Percentiles rank a stretch among this genome's conserved stretches.
Evolutionary conservation across 306 rosid species (phyloP).

Genomic region (Cucurbita ficifolia): DNA sequence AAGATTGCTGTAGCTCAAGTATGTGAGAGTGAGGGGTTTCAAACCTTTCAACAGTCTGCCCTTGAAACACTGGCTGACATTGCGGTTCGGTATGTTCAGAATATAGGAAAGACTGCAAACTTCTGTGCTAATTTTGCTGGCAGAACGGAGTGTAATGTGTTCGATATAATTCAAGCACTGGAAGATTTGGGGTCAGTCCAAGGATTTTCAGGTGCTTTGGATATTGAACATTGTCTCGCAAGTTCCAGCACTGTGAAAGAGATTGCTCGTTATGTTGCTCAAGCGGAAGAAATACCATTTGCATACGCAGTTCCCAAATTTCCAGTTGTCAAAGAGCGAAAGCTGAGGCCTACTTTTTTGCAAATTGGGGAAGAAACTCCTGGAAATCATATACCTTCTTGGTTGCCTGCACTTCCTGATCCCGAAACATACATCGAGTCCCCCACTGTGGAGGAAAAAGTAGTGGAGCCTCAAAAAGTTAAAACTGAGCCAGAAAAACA

Average conservation of each 20-base stretch:
- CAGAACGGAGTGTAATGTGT: constrained; percentile 42
- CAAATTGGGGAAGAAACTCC: constrained; percentile 53
- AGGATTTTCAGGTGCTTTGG: constrained; percentile 68
- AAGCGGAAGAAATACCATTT: constrained; percentile 36
- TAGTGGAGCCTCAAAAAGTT: constrained; percentile 16
- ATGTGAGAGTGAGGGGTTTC: constrained; percentile 74
- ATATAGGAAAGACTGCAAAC: constrained; percentile 50
- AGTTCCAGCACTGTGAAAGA: constrained; percentile 44
- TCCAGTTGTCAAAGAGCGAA: constrained; percentile 49
- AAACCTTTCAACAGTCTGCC: constrained; percentile 60
- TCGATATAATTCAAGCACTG: constrained; percentile 60
- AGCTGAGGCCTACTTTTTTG: constrained; percentile 33
- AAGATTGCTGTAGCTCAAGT: constrained; percentile 58
- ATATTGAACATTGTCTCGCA: constrained; percentile 51
- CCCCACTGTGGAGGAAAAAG: constrained; percentile 20
- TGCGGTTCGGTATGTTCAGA: constrained; percentile 31
- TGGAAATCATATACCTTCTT: constrained; percentile 55
- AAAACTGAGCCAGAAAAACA: constrained; percentile 37
- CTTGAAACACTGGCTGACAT: constrained; percentile 44
- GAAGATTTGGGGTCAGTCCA: constrained; percentile 57
- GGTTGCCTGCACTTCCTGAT: constrained; percentile 82
- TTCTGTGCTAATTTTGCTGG: constrained; percentile 54
- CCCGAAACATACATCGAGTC: constrained; percentile 25
- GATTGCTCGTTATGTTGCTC: constrained; percentile 35
- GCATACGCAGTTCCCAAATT: constrained; percentile 42